These are phyloP conservation scores for sunflower (Helianthus annuus) DNA, from an alignment of 129 eudicot genomes.

Conservation along the genomic window DNA sequence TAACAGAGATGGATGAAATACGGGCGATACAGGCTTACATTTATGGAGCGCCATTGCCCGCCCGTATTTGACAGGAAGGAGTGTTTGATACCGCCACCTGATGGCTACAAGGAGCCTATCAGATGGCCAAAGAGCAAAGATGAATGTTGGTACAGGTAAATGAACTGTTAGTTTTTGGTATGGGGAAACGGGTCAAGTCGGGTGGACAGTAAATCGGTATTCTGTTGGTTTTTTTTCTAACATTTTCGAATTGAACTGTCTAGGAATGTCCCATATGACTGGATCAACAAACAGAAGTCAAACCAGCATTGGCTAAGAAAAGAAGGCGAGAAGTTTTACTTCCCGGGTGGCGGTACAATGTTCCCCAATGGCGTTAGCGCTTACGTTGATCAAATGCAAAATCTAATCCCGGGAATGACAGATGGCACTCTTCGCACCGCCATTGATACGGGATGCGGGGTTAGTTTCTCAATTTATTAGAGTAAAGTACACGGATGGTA, in stretches of 20 bases:
- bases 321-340: slow-evolving; percentile 91
- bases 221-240: slow-evolving; percentile 11
- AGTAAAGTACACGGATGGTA: too few species aligned
- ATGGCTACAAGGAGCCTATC: slow-evolving; percentile 88
- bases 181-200: neutral
- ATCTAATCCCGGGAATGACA: slow-evolving; percentile 81
- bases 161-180: neutral
- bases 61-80: slow-evolving; percentile 78
- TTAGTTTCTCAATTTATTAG: slow-evolving; percentile 38
- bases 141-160: slow-evolving; percentile 98
- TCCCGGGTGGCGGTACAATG: slow-evolving; percentile 99
- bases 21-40: slow-evolving; percentile 77
- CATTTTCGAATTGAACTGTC: slow-evolving; percentile 44
- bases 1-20: slow-evolving; percentile 92
- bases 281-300: slow-evolving; percentile 96
- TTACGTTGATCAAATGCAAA: slow-evolving; percentile 80
- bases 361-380: slow-evolving; percentile 85
- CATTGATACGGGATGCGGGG: slow-evolving; percentile 99
- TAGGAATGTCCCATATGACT: slow-evolving; percentile 97
- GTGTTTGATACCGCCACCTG: slow-evolving; percentile 93
- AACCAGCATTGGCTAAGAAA: slow-evolving; percentile 93
- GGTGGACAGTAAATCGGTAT: neutral
- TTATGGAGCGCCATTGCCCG: slow-evolving; percentile 96
- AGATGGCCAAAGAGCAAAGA: slow-evolving; percentile 96
- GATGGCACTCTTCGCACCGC: slow-evolving; percentile 88